These are phyloP conservation scores for Rhinocladiella mackenziei DNA, from an alignment of 2,329 filamentous ascomycete genomes.

Conservation along the genomic window DNA sequence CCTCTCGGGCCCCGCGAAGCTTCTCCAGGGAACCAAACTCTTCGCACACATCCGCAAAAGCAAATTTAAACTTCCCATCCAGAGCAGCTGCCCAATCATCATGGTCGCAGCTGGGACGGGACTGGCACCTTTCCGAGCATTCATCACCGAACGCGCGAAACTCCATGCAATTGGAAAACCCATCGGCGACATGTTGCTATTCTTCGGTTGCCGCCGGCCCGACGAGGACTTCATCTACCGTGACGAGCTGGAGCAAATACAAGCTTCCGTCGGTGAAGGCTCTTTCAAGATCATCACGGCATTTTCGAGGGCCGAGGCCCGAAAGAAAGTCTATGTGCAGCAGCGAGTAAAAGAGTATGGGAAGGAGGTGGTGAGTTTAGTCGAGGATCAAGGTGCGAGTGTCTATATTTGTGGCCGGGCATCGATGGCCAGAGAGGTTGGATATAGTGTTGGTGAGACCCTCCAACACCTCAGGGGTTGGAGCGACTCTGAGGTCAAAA, in stretches of 20 bases:
- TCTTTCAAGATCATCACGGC: constrained; percentile 23
- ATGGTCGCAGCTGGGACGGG: constrained; percentile 31
- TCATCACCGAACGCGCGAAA: constrained; percentile 26
- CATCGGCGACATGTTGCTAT: constrained; percentile 40
- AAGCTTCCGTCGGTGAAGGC: neutral
- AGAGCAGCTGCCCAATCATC: constrained; percentile 29
- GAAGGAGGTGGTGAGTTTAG: constrained; percentile 33
- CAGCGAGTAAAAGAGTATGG: constrained; percentile 34
- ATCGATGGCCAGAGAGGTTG: constrained; percentile 40
- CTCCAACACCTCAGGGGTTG: constrained; percentile 39
- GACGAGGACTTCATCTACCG: constrained; percentile 40
- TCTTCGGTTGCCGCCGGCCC: constrained; percentile 41
- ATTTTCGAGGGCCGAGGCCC: constrained; percentile 30
- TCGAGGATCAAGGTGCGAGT: constrained; percentile 37
- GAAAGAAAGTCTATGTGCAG: constrained; percentile 37
- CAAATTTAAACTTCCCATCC: constrained; percentile 26
- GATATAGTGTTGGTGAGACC: constrained; percentile 37
- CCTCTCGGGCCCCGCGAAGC: neutral
- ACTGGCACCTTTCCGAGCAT: constrained; percentile 25
- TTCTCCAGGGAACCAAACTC: neutral
- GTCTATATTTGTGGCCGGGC: constrained; percentile 41
- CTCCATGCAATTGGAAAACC: constrained; percentile 36
- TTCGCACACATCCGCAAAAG: constrained; percentile 12
- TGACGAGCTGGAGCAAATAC: constrained; percentile 3
- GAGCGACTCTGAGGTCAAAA: constrained; percentile 40